Evolutionary conservation across 495 filamentous ascomycete genomes (phyloP).

Genomic region (Oidiodendron maius): DNA sequence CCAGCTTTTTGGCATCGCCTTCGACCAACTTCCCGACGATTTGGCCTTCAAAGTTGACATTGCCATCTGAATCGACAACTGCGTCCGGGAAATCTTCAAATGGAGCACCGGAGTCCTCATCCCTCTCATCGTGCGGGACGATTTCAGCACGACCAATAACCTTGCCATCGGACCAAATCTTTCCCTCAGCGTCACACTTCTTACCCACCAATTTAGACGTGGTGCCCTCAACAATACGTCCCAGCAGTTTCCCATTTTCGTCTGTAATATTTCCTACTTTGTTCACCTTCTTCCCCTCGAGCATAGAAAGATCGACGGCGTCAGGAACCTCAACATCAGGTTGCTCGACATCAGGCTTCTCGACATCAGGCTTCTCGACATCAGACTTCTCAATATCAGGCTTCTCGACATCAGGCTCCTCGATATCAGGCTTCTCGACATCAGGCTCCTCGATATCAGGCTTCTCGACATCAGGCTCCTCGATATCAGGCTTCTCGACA

Average conservation of each 20-base stretch:
- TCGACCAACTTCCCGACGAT: slow-evolving; percentile 69
- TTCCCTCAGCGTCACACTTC: slow-evolving; percentile 63
- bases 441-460: slow-evolving; percentile 54
- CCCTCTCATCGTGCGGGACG: slow-evolving; percentile 65
- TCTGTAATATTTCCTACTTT: slow-evolving; percentile 75
- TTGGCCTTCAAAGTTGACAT: slow-evolving; percentile 64
- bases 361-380: too few species aligned
- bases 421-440: slow-evolving; percentile 52
- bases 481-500: too few species aligned
- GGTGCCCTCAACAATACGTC: slow-evolving; percentile 61
- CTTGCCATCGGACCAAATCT: slow-evolving; percentile 73
- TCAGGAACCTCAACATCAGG: too few species aligned
- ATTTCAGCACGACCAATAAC: slow-evolving; percentile 69
- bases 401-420: slow-evolving; percentile 40
- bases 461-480: slow-evolving; percentile 59
- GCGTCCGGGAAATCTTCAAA: slow-evolving; percentile 72
- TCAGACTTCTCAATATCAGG: too few species aligned
- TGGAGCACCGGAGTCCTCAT: slow-evolving; percentile 57
- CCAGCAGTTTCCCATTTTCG: slow-evolving; percentile 64
- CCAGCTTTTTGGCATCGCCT: slow-evolving; percentile 67
- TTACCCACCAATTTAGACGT: slow-evolving; percentile 61
- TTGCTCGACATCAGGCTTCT: too few species aligned
- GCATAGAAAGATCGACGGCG: slow-evolving; percentile 52
- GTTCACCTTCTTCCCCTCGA: slow-evolving; percentile 66
- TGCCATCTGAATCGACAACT: slow-evolving; percentile 61